A percentile compares a stretch with the other conserved stretches of the same genome.
Conservation (phyloP, 805 yeast genomes). For the Priceomyces carsonii region DNA sequence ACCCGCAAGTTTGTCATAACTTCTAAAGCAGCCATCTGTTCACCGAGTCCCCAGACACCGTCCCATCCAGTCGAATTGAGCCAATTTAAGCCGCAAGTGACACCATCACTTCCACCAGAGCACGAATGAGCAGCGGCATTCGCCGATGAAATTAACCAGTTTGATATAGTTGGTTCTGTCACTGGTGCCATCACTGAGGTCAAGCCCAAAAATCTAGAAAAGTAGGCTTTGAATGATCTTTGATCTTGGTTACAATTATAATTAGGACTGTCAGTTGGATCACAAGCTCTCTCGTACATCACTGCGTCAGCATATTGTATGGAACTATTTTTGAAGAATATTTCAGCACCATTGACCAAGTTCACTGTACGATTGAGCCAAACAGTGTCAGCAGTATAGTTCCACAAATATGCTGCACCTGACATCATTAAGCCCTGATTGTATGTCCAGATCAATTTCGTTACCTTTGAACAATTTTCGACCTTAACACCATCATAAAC, state of each 20-base stretch:
- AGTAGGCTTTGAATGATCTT: slow-evolving; percentile 87
- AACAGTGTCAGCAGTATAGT: slow-evolving; percentile 59
- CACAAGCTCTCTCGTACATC: slow-evolving; percentile 86
- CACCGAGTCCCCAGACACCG: slow-evolving; percentile 71
- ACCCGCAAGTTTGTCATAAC: slow-evolving; percentile 50
- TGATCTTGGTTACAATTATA: slow-evolving; percentile 79
- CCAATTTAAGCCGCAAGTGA: slow-evolving; percentile 79
- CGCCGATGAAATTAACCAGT: slow-evolving; percentile 42
- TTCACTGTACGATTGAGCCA: slow-evolving; percentile 68
- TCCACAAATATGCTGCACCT: slow-evolving; percentile 81
- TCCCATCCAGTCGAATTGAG: slow-evolving; percentile 54
- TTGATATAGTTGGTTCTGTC: slow-evolving; percentile 48
- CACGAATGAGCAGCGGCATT: slow-evolving; percentile 70
- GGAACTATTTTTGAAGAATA: slow-evolving; percentile 48
- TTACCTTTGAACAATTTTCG: slow-evolving; percentile 61
- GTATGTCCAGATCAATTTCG: slow-evolving; percentile 77
- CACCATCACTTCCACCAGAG: slow-evolving; percentile 71
- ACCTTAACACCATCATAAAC: slow-evolving; percentile 78
- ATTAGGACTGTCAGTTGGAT: slow-evolving; percentile 35
- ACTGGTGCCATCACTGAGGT: slow-evolving; percentile 73
- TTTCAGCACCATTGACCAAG: slow-evolving; percentile 54
- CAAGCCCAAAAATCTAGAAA: slow-evolving; percentile 70
- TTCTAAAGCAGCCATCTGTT: slow-evolving; percentile 75
- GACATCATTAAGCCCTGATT: slow-evolving; percentile 78
- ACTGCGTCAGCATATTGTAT: slow-evolving; percentile 36